Conservation (phyloP, 164 flowering plant species). For the Tetracentron sinense region DNA sequence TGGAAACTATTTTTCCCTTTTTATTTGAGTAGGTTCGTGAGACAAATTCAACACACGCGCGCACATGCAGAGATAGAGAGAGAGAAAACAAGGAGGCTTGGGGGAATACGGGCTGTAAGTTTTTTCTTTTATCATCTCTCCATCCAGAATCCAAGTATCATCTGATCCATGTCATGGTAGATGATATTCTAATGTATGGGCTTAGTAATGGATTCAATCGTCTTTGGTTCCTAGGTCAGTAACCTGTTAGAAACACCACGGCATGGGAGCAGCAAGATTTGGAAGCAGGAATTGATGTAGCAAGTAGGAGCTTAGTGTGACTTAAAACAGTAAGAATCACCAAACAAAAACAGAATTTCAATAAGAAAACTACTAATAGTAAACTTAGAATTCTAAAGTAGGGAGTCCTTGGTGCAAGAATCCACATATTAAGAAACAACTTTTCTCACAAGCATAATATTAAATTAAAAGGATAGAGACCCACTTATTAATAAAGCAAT, state of each 20-base stretch:
- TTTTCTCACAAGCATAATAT: constrained; percentile 8
- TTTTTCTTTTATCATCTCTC: neutral
- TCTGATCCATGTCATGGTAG: neutral
- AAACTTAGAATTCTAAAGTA: constrained; percentile 6
- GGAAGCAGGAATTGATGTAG: neutral
- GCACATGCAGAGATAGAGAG: no score
- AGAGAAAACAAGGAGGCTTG: neutral
- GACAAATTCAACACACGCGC: no score
- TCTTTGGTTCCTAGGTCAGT: neutral
- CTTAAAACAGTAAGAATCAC: neutral
- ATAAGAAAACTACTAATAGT: neutral
- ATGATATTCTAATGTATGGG: neutral
- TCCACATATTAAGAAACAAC: constrained; percentile 3
- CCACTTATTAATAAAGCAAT: constrained; percentile 21
- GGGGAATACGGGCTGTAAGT: neutral
- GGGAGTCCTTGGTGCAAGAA: constrained; percentile 1
- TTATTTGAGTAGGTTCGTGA: no score
- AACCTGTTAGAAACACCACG: neutral
- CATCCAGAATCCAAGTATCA: neutral
- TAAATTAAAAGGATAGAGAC: constrained; percentile 13
- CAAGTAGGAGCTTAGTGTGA: constrained; percentile 4
- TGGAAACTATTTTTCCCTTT: no score
- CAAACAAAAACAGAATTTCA: neutral
- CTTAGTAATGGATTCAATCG: neutral
- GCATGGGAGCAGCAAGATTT: neutral